Conservation (phyloP, 2,329 filamentous ascomycete genomes). For the Pyricularia pennisetigena region DNA sequence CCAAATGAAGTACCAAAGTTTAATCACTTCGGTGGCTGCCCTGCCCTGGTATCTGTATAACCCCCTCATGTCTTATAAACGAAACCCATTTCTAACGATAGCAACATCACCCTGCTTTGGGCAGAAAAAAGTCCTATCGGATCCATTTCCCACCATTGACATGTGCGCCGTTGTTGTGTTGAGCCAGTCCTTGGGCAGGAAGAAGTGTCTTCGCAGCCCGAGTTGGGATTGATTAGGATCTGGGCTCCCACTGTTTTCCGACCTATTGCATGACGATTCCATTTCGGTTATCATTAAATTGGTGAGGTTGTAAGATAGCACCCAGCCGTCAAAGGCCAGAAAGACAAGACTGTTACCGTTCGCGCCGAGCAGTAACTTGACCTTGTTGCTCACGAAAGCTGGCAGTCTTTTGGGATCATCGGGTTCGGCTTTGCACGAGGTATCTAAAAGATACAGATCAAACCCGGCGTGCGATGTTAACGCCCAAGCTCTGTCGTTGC, state of each 20-base stretch:
- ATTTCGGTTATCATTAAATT: neutral
- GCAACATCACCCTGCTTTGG: neutral
- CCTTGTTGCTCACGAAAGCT: neutral
- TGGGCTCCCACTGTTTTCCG: neutral
- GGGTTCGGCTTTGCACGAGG: neutral
- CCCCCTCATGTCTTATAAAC: neutral
- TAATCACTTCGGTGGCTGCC: too few relatives aligned
- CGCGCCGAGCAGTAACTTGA: neutral
- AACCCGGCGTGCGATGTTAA: neutral
- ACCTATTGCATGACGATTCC: neutral
- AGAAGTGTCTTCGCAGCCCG: neutral
- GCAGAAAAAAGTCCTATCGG: neutral
- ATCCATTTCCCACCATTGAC: neutral
- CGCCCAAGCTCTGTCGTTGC: neutral
- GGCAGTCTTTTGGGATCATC: neutral
- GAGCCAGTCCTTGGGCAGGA: neutral
- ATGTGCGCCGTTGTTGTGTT: conserved; percentile 1
- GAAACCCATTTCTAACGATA: neutral
- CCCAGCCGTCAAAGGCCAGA: neutral
- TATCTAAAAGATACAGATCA: neutral
- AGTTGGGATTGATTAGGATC: neutral
- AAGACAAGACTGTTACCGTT: neutral
- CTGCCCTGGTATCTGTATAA: too few relatives aligned
- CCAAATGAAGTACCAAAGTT: too few relatives aligned
- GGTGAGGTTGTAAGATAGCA: neutral